phyloP scores from a whole-genome alignment of 352 stramenopile genomes.

The Aphanomyces invadans region DNA sequence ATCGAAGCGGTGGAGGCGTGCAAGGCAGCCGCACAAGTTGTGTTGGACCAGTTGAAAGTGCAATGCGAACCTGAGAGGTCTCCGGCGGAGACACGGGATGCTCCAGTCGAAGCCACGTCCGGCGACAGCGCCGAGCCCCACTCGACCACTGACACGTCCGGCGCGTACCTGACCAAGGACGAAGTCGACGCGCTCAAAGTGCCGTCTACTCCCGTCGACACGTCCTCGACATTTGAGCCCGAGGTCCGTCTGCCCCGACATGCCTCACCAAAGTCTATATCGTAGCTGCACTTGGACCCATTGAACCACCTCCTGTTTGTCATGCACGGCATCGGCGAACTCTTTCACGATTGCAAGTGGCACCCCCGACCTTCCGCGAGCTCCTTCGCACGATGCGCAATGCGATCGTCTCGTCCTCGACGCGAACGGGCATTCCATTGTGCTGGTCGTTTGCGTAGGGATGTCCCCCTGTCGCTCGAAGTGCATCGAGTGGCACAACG shows the following conservation, averaged over 20 bases:
- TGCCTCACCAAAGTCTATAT: too few species aligned
- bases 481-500: conserved; percentile 89
- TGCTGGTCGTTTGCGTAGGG: conserved; percentile 26
- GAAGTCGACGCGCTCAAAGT: neutral
- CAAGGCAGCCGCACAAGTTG: neutral
- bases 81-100: neutral
- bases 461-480: conserved; percentile 73
- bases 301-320: conserved; percentile 83
- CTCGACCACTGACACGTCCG: neutral
- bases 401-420: conserved; percentile 50
- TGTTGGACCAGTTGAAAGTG: neutral
- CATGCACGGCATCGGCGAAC: conserved; percentile 82
- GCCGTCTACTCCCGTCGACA: neutral
- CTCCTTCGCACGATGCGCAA: conserved; percentile 68
- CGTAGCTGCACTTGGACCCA: conserved; percentile 56
- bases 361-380: conserved; percentile 71
- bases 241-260: neutral
- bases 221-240: neutral
- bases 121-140: neutral
- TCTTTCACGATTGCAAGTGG: conserved; percentile 79
- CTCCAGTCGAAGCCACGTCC: neutral
- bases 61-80: neutral
- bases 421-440: neutral
- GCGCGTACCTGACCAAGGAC: neutral
- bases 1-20: neutral